A percentile compares a stretch with the other conserved stretches of the same genome.
These are phyloP conservation scores for Berberis thunbergii DNA, from an alignment of 164 flowering plant genomes.

Conservation along the genomic window DNA sequence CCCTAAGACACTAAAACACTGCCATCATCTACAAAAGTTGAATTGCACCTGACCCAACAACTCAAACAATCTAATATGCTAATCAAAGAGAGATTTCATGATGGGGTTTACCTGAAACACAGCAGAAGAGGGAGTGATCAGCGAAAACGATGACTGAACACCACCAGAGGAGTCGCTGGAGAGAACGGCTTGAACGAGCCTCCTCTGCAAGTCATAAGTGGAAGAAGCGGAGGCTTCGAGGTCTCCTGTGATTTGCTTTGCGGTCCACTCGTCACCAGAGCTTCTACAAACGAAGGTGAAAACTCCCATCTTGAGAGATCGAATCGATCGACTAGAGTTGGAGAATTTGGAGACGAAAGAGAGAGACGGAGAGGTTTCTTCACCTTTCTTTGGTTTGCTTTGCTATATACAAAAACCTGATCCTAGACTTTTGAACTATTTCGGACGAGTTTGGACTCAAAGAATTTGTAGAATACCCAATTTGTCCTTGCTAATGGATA, in stretches of 20 bases:
- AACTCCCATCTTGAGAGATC: conserved; percentile 48
- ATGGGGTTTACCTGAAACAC: conserved; percentile 55
- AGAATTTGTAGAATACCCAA: too few relatives aligned
- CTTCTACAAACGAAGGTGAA: conserved; percentile 60
- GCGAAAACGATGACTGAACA: conserved; percentile 59
- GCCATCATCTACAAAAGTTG: too few relatives aligned
- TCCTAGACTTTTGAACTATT: background rate
- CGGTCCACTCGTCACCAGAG: conserved; percentile 57
- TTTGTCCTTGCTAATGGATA: too few relatives aligned
- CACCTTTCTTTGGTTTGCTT: background rate
- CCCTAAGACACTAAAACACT: too few relatives aligned
- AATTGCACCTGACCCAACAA: too few relatives aligned
- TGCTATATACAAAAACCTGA: background rate
- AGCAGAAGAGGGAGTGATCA: conserved; percentile 55
- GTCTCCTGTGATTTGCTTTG: conserved; percentile 57
- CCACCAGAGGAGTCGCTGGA: conserved; percentile 64
- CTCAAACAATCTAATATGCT: too few relatives aligned
- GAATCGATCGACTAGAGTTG: background rate
- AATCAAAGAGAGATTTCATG: too few relatives aligned
- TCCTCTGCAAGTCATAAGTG: conserved; percentile 58
- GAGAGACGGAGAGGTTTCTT: too few relatives aligned
- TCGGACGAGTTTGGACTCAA: background rate
- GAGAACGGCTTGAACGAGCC: conserved; percentile 52
- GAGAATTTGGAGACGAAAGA: background rate
- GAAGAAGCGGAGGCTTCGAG: conserved; percentile 55